Evolutionary conservation across 441 rosid genomes (phyloP), one percentile per base, ranked within the genome.

Genomic region (Euphorbia neoarborescens): DNA sequence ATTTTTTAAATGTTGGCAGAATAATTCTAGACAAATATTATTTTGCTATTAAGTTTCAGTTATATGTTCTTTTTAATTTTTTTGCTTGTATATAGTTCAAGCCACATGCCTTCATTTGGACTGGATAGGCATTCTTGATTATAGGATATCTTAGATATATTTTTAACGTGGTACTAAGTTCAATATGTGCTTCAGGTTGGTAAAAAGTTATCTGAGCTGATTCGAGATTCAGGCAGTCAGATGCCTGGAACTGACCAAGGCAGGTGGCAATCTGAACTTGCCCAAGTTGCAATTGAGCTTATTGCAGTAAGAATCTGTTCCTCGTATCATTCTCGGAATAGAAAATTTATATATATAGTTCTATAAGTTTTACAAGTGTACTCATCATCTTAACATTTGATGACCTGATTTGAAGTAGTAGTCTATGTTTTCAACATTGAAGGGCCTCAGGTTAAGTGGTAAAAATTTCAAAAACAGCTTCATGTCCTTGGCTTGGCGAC

Each of bases 251-350:
- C 84, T 64, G 97, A 92, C 50, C 98, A 92, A 79, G 89, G 86
- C 72, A 88, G 91, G 81, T 95, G 99, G 99, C 98, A 92, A 82
- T 84, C 92, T 73, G 97, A 95, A 76, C 96, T 95, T 81, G 84
- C 95, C 32, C 98, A 91, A 83, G 90, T 88, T 79, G 99, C 99
- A 3, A 89, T 92, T 77, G 99, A 95, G 86, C 94, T 95, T 44
- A 92, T 95, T 65, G 89, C 86, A 79, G 99, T 95, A 85, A 85
- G 4, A 22, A 56, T 71, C 28, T 67, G 54, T 60, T n/a, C 48
- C 24, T 60, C 11, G 34, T n/a, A 57, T 13, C 13, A 22, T 30
- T 1, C 62, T 46, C 59, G 9, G 27, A 48, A 30, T 25, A 50
- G 51, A 13, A 25, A 17, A 38, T 59, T 24, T 37, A 19, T 17